Conservation (phyloP, 352 stramenopile genomes). For the Globisporangium spinosum region DNA sequence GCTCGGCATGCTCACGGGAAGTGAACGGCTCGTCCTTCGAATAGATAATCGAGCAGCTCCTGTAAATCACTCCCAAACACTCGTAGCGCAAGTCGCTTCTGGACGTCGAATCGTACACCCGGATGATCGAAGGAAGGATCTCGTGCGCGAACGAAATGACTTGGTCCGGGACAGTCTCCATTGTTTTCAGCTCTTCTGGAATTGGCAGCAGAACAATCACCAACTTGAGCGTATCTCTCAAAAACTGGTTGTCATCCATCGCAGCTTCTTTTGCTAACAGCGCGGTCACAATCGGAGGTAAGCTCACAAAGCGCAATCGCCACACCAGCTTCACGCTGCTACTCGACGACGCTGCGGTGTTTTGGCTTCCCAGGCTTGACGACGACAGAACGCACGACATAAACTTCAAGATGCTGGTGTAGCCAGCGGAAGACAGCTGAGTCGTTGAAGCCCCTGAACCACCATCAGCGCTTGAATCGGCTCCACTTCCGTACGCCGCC, state of each 20-base stretch:
- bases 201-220: conserved; percentile 47
- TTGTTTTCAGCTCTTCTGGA: conserved; percentile 25
- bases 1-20: conserved; percentile 25
- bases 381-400: conserved; percentile 34
- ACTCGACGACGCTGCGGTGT: conserved; percentile 1
- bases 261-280: conserved; percentile 40
- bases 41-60: conserved; percentile 41
- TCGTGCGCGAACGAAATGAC: conserved; percentile 38
- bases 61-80: conserved; percentile 50
- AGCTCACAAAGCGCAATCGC: conserved; percentile 32
- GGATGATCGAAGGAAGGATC: conserved; percentile 44
- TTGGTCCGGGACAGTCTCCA: conserved; percentile 19
- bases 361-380: conserved; percentile 2
- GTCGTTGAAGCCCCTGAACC: conserved; percentile 3
- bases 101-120: conserved; percentile 50
- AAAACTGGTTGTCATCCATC: conserved; percentile 38
- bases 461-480: conserved; percentile 2
- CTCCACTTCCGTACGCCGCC: conserved; percentile 21
- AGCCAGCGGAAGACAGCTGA: conserved; percentile 25
- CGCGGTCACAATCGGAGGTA: conserved; percentile 44
- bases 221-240: conserved; percentile 58
- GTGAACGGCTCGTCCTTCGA: conserved; percentile 26
- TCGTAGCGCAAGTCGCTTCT: conserved; percentile 51
- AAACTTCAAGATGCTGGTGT: conserved; percentile 45
- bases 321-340: conserved; percentile 12